A percentile compares a stretch with the other conserved stretches of the same genome.
These are phyloP conservation scores for Kodamaea fukazawae DNA, from an alignment of 805 yeast species.

Conservation along the genomic window DNA sequence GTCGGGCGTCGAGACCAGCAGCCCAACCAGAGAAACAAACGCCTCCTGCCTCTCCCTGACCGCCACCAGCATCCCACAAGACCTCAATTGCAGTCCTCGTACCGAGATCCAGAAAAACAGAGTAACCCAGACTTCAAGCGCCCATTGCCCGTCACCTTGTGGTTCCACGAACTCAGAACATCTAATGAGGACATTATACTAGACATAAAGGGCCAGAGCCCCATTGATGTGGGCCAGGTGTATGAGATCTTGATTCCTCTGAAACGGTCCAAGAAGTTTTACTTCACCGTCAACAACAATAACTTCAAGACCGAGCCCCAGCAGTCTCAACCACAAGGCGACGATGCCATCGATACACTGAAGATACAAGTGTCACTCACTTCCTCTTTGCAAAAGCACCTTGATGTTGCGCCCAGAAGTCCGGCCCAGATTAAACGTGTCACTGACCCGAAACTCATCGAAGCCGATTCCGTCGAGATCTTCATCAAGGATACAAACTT, in stretches of 20 bases:
- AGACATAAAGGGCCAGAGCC: slow-evolving; percentile 59
- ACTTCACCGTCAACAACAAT: slow-evolving; percentile 41
- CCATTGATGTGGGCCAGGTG: slow-evolving; percentile 65
- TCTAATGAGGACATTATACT: slow-evolving; percentile 59
- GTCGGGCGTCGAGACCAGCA: slow-evolving; percentile 15
- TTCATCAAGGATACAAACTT: slow-evolving; percentile 76
- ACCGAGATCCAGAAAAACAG: not conserved
- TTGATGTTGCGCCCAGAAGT: slow-evolving; percentile 68
- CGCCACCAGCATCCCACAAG: not conserved
- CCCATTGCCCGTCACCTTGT: slow-evolving; percentile 43
- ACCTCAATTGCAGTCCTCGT: not conserved
- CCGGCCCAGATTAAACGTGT: slow-evolving; percentile 54
- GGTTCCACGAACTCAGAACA: slow-evolving; percentile 69
- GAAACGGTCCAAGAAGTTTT: slow-evolving; percentile 31
- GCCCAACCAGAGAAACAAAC: not conserved
- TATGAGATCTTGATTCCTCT: slow-evolving; percentile 59
- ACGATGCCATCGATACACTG: slow-evolving; percentile 15
- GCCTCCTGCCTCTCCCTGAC: not conserved
- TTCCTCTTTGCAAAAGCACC: slow-evolving; percentile 54
- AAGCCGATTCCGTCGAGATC: slow-evolving; percentile 79
- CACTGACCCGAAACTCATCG: slow-evolving; percentile 46
- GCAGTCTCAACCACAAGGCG: slow-evolving; percentile 4
- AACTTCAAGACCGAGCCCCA: slow-evolving; percentile 17
- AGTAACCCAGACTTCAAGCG: slow-evolving; percentile 6
- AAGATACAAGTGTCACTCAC: slow-evolving; percentile 52